Percentiles rank a stretch among this genome's conserved stretches.
Conservation (phyloP, 2,329 filamentous ascomycete species). For the Verruconis gallopava region DNA sequence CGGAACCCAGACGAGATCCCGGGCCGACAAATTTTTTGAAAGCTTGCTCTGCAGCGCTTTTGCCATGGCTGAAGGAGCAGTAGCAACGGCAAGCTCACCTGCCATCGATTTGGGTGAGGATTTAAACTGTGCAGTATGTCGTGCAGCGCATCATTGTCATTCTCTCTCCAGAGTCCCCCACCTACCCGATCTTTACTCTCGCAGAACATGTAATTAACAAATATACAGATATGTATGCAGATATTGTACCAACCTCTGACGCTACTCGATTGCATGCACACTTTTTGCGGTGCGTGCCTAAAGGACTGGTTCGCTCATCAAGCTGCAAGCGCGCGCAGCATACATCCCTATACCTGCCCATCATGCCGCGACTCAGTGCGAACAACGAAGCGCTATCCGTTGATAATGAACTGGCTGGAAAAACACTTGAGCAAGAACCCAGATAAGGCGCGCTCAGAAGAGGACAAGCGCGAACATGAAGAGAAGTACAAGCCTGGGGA, state of each 20-base stretch:
- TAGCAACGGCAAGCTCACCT: constrained; percentile 26
- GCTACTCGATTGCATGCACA: constrained; percentile 85
- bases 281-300: constrained; percentile 87
- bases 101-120: constrained; percentile 72
- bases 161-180: background rate
- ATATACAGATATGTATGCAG: constrained; percentile 80
- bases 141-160: constrained; percentile 10
- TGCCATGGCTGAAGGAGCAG: constrained; percentile 9
- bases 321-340: constrained; percentile 43
- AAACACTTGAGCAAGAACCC: constrained; percentile 77
- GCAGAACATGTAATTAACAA: constrained; percentile 9
- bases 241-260: constrained; percentile 83
- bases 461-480: constrained; percentile 66
- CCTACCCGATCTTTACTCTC: background rate
- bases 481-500: constrained; percentile 71
- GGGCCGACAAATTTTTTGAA: constrained; percentile 7
- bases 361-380: constrained; percentile 80
- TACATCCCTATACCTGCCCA: constrained; percentile 68
- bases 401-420: constrained; percentile 76
- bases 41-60: constrained; percentile 1
- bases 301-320: constrained; percentile 94
- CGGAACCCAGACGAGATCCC: constrained; percentile 4
- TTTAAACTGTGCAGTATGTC: constrained; percentile 81
- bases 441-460: constrained; percentile 51
- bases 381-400: constrained; percentile 80